Conservation (phyloP, 179 eudicot species). For the Gypsophila paniculata region DNA sequence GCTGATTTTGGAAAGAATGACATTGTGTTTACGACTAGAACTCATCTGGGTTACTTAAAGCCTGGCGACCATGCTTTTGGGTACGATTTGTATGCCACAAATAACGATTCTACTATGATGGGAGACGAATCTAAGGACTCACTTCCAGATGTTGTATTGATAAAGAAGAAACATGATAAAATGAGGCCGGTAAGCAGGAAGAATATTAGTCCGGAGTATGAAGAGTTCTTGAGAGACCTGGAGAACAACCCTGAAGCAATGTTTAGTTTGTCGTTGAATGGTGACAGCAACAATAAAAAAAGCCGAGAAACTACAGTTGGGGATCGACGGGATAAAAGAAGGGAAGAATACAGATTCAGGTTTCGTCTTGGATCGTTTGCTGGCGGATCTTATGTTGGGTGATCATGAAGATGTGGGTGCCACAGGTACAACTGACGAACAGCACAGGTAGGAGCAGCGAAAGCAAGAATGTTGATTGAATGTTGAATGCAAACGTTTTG, state of each 20-base stretch:
- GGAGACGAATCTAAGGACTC: conserved; percentile 30
- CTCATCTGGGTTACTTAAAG: conserved; percentile 48
- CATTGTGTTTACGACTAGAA: conserved; percentile 29
- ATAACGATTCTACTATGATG: conserved; percentile 24
- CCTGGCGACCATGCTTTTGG: conserved; percentile 54
- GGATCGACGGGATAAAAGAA: background rate
- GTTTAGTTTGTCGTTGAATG: conserved; percentile 24
- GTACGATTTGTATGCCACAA: conserved; percentile 38
- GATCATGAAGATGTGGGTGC: conserved; percentile 15
- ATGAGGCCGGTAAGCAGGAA: background rate
- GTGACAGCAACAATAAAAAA: background rate
- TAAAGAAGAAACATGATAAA: conserved; percentile 35
- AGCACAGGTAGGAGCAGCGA: background rate
- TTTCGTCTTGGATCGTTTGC: conserved; percentile 19
- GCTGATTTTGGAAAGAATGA: conserved; percentile 48
- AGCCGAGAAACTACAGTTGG: conserved; percentile 8
- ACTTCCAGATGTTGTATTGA: conserved; percentile 44
- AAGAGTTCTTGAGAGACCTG: conserved; percentile 15
- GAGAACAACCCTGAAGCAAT: conserved; percentile 22
- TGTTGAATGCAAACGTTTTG: background rate
- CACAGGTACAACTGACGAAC: background rate
- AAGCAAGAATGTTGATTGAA: background rate
- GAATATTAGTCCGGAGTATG: conserved; percentile 21
- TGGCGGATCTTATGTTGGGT: conserved; percentile 23
- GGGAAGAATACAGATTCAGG: background rate